Conservation (phyloP, 257 asterid species). For the Jacaranda copaia region DNA sequence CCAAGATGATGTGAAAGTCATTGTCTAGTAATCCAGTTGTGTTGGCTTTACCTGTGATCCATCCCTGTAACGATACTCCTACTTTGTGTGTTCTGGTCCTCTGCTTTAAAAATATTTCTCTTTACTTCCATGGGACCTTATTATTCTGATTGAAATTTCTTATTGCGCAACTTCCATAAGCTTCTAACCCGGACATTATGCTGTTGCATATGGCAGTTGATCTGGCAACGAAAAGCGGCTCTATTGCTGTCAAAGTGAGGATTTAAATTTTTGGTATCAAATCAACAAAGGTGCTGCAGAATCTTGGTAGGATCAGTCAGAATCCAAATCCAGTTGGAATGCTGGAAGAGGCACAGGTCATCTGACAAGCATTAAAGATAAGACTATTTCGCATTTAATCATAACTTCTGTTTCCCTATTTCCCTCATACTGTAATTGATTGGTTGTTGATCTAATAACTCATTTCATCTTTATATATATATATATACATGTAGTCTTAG, state of each 20-base stretch:
- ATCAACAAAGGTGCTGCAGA: slow-evolving; percentile 18
- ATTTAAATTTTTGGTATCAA: slow-evolving; percentile 27
- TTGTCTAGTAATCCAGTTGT: background rate
- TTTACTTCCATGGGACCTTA: background rate
- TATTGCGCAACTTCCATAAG: background rate
- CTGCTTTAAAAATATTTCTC: no score
- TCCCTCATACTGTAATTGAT: background rate
- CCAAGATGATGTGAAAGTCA: no score
- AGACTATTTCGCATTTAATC: slow-evolving; percentile 3
- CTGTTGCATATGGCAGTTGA: slow-evolving; percentile 50
- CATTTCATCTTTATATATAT: background rate
- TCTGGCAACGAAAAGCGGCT: slow-evolving; percentile 38
- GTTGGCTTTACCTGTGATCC: background rate
- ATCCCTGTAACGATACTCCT: background rate
- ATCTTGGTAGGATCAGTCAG: background rate
- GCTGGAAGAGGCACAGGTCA: no score
- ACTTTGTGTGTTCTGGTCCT: no score
- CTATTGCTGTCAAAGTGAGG: slow-evolving; percentile 38
- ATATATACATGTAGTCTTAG: no score
- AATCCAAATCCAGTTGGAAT: no score
- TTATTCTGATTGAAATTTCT: background rate
- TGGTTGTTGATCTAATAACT: background rate
- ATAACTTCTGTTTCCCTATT: background rate
- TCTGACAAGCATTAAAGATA: background rate
- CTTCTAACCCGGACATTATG: slow-evolving; percentile 28